Base-by-base conservation (phyloP, 176 grass and related monocot species). In the Eremochloa ophiuroides region DNA sequence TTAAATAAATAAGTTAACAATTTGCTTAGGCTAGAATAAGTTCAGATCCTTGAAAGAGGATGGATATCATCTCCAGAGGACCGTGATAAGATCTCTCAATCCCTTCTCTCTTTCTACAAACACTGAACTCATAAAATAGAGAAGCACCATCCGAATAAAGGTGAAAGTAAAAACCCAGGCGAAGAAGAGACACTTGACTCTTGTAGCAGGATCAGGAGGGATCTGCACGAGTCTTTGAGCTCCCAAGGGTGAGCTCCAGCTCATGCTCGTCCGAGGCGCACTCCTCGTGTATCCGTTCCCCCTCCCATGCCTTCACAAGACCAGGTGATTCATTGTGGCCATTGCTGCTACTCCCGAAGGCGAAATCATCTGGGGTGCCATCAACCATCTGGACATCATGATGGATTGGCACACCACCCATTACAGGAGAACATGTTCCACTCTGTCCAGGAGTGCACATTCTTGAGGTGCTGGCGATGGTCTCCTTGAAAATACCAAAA, bases 241-340 rank as follows among this genome's bases (percentile, higher is more conserved):
- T 91, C 46, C 95, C 95, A 72, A 98, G 95, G 27, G 95, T 98
- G 78, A 98, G 95, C 75, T 98, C 95, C 23, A 98, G 85, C 40
- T 98, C 92, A 3, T 98, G 85, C 40, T 98, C 92, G 10, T 98
- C 95, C 0, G 95, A 94, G 28, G 44, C 90, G 25, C 73, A 94
- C 20, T 93, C 95, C 61, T 98, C 95, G 17, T 98, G 95, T 78
- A 98, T 98, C 77, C 86, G 81, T 73, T 98, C 95, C 48, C 95
- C 95, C 59, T 98, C 95, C 95, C 95, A 98, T 61, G 95, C 87
- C 77, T 89, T 98, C 78, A 98, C 88, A 61, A 93, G 22, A 43
- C 74, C 90, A 25, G 80, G 56, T 37, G 66, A 47, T 31, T 72
- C 56, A 1, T 85, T 88, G 75, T 86, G 85, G 62, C 69, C 81